These are phyloP conservation scores for Calonectria hongkongensis DNA, from an alignment of 2,329 filamentous ascomycete genomes.

Conservation along the genomic window DNA sequence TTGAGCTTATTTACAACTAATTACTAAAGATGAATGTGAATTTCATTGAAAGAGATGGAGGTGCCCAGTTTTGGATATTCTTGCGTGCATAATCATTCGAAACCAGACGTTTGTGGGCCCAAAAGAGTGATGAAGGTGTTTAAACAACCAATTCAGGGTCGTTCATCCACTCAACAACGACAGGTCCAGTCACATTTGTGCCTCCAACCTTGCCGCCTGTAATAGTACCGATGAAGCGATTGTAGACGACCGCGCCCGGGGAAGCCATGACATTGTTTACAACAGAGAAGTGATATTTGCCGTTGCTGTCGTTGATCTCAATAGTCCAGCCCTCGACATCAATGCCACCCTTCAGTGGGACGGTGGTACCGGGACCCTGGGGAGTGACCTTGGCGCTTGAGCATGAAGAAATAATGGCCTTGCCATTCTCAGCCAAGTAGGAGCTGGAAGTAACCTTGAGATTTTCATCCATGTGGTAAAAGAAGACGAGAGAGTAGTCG, in stretches of 20 bases:
- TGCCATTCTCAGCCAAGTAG: neutral
- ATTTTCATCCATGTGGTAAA: conserved; percentile 7
- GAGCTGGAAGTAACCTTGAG: neutral
- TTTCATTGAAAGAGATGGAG: neutral
- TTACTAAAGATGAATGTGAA: neutral
- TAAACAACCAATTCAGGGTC: neutral
- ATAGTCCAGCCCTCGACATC: conserved; percentile 2
- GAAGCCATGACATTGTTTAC: neutral
- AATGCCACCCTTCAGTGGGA: neutral
- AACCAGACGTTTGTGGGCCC: too few relatives aligned
- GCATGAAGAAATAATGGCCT: neutral
- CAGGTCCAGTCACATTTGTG: neutral
- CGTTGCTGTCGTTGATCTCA: neutral
- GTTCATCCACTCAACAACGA: neutral
- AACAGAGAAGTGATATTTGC: neutral
- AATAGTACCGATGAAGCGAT: conserved; percentile 4
- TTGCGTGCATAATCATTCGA: too few relatives aligned
- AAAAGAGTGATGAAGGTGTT: neutral
- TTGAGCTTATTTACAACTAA: too few relatives aligned
- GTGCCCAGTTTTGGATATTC: too few relatives aligned
- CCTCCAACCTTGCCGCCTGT: neutral
- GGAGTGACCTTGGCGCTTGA: conserved; percentile 11
- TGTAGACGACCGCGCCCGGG: neutral
- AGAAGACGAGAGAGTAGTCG: conserved; percentile 14
- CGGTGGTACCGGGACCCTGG: neutral